Evolutionary conservation across 2,329 filamentous ascomycete genomes (phyloP).

Genomic region (Grosmannia huntii): DNA sequence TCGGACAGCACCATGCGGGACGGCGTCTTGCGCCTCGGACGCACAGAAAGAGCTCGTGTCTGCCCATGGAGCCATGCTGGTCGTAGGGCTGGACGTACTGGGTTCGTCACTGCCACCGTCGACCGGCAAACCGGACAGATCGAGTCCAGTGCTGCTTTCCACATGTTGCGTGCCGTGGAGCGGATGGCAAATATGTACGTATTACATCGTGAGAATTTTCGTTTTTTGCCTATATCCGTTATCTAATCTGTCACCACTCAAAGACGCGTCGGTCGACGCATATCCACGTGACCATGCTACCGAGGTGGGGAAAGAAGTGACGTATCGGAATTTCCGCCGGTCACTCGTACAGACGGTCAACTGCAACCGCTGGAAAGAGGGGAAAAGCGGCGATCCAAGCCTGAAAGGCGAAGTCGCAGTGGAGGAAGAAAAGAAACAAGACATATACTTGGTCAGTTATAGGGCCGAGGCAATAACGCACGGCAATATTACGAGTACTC

Average conservation of each 20-base stretch:
- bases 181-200: not conserved
- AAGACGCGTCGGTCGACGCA: not conserved
- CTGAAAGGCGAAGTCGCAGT: not conserved
- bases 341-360: not conserved
- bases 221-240: not conserved
- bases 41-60: constrained; percentile 6
- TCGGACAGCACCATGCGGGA: constrained; percentile 48
- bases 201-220: not conserved
- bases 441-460: too few relatives aligned
- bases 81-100: not conserved
- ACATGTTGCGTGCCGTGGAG: constrained; percentile 7
- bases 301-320: not conserved
- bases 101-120: not conserved
- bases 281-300: not conserved
- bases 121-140: constrained; percentile 13
- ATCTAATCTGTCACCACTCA: not conserved
- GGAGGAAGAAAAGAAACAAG: too few relatives aligned
- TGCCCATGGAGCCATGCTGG: constrained; percentile 1
- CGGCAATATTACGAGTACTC: not conserved
- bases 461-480: not conserved
- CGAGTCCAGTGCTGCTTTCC: constrained; percentile 5
- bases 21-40: constrained; percentile 17
- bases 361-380: not conserved
- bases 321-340: not conserved
- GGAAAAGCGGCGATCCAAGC: not conserved